Base-by-base conservation (phyloP, 192 early-diverging fungal genomes). In the Coemansia sp. region DNA sequence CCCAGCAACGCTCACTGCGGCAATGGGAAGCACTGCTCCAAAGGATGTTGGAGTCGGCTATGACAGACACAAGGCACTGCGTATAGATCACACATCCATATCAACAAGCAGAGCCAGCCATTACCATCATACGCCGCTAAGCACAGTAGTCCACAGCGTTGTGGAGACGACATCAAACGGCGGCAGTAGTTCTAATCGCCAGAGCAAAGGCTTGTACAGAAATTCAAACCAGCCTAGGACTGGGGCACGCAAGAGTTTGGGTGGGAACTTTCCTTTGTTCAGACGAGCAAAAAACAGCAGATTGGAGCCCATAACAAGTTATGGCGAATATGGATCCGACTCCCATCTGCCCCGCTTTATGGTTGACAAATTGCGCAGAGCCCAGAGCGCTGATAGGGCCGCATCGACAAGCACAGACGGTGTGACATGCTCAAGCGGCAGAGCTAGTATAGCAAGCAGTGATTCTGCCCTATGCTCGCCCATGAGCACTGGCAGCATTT, bases 311-410 rank as follows among this genome's bases (percentile, higher is more conserved):
- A n/a, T 2, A 58, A 10, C 56, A 15, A 36, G 56, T 7, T 41
- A 58, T 49, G 61, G 63, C 3, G 67, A 65, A 41, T 72, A 81
- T 37, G 72, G 70, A 1, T 67, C 64, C 10, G 67, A 64, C 15
- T 81, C 78, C 0, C 73, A 67, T 22, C 62, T 81, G 52, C 78
- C 78, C 7, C 73, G 78, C n/a, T 81, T 81, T 61, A 76, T 81
- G 67, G 56, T 68, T 21, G 69, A 71, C 18, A 65, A 62, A 12
- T 22, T 72, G 52, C 72, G 52, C 41, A 47, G 18, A 18, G 60
- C 55, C 22, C 55, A 68, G 47, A 39, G 45, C 12, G 36, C 46
- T 7, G 39, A 48, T 41, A 18, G 40, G 4, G 19, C 45, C 3
- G 19, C 47, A 1, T 41, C 72, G n/a, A 64, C 48, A 37, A 61